Base-by-base conservation (phyloP, 495 filamentous ascomycete genomes). In the Copromyces sp. region DNA sequence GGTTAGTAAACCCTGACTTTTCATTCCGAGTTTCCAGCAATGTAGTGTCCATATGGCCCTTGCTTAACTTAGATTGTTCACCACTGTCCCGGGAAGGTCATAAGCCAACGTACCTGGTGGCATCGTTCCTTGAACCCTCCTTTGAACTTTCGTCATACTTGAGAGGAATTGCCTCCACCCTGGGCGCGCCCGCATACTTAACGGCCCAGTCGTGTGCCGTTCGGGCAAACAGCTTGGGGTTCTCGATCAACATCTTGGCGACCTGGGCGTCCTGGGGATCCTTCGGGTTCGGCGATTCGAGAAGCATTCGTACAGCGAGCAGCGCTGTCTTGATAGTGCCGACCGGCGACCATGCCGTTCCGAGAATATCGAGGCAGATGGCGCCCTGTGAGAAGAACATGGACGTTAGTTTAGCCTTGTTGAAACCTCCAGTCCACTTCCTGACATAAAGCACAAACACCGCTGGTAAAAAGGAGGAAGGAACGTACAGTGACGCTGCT, bases 241-340 rank as follows among this genome's bases (percentile, higher is more conserved):
- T 86, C 12, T 89, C 86, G 32, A 97, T 86, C 77, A 98, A 86
- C 94, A 97, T 97, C 74, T 87, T 89, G 7, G 95, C 95, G 3
- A 98, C 95, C 81, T 98, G 94, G 42, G 94, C 94, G 80, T 99
- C 95, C 82, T 99, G 95, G 3, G 95, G 95, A 77, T 99, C 95
- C 74, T 95, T 95, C 9, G 95, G 95, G 81, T 99, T 95, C 2
- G 95, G 95, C 11, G 92, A 92, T 82, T 91, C 93, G 76, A 99
- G 92, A 12, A 99, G 89, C 61, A 93, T 95, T 80, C 98, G 95
- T 20, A 99, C 84, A 16, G 94, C 97, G 70, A 98, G 87, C 37
- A 99, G 88, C 39, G 96, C 93, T 68, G 93, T 95, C 83, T 98
- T 98, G 79, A 99, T 94, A 2, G 94, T 99, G 65, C 97, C 87